phyloP scores from a whole-genome alignment of 805 yeast species.

The Cyberlindnera samutprakarnensis region DNA sequence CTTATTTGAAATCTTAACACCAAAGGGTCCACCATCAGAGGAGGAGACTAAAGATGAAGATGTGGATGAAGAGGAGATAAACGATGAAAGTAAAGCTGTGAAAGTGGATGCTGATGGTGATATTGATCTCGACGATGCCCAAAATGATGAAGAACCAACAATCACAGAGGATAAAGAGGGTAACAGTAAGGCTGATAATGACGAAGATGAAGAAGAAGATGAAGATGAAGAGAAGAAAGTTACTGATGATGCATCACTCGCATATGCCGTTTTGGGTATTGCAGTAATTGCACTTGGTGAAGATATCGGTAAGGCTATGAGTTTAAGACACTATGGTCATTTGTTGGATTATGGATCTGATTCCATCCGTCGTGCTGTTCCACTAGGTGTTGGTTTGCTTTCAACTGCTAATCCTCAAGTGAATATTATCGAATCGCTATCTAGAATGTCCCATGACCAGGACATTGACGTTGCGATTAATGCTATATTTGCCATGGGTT shows the following conservation, averaged over 20 bases:
- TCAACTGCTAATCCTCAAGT: slow-evolving; percentile 93
- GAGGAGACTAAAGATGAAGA: slow-evolving; percentile 50
- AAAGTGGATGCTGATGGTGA: slow-evolving; percentile 25
- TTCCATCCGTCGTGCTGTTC: slow-evolving; percentile 86
- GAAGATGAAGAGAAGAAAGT: slow-evolving; percentile 24
- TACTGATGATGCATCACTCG: slow-evolving; percentile 35
- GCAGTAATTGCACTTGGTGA: slow-evolving; percentile 97
- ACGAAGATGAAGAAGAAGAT: slow-evolving; percentile 21
- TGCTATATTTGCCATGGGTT: slow-evolving; percentile 94
- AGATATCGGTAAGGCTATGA: slow-evolving; percentile 96
- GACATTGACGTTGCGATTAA: slow-evolving; percentile 91
- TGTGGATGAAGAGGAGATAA: slow-evolving; percentile 37
- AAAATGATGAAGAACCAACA: slow-evolving; percentile 22
- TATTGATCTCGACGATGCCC: slow-evolving; percentile 21
- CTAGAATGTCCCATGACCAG: slow-evolving; percentile 93
- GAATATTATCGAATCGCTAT: slow-evolving; percentile 93
- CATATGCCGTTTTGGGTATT: slow-evolving; percentile 89
- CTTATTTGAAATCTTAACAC: slow-evolving; percentile 79
- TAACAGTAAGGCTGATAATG: slow-evolving; percentile 19
- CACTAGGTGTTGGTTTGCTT: slow-evolving; percentile 95
- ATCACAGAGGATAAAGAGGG: slow-evolving; percentile 19
- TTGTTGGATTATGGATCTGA: slow-evolving; percentile 96
- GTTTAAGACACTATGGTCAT: slow-evolving; percentile 93
- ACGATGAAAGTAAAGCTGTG: slow-evolving; percentile 20
- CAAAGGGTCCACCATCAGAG: slow-evolving; percentile 52